A percentile compares a stretch with the other conserved stretches of the same genome.
phyloP scores from a whole-genome alignment of 2,329 filamentous ascomycete species.

The Paecilomyces sp. region DNA sequence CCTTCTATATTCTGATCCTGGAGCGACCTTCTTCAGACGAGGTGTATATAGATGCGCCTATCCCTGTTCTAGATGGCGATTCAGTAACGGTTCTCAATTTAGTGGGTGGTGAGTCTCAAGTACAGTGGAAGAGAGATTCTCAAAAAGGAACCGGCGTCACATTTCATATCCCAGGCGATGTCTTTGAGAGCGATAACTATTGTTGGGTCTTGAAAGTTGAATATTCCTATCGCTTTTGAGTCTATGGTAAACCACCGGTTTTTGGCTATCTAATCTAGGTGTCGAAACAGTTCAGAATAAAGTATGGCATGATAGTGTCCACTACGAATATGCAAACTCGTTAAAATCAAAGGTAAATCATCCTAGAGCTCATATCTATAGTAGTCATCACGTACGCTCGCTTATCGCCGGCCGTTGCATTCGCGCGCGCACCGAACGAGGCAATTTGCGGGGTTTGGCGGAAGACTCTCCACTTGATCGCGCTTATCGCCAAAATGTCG shows the following conservation, averaged over 20 bases:
- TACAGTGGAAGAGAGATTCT: background rate
- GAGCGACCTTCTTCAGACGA: conserved; percentile 23
- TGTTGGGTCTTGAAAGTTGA: conserved; percentile 5
- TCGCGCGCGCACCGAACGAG: background rate
- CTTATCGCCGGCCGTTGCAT: background rate
- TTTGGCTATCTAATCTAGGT: too few relatives aligned
- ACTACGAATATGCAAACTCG: too few relatives aligned
- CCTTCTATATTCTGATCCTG: conserved; percentile 46
- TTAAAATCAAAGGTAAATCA: too few relatives aligned
- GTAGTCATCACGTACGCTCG: background rate
- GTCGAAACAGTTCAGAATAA: too few relatives aligned
- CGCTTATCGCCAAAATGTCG: background rate
- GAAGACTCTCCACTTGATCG: background rate
- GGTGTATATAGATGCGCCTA: conserved; percentile 3
- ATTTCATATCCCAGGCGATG: background rate
- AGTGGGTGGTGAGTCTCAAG: background rate
- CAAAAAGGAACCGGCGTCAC: background rate
- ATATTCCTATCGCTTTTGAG: background rate
- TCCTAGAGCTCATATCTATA: too few relatives aligned
- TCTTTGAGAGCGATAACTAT: conserved; percentile 1
- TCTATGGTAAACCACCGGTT: too few relatives aligned
- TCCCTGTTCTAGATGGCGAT: conserved; percentile 2
- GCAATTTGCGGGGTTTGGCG: conserved; percentile 1
- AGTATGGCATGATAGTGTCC: too few relatives aligned
- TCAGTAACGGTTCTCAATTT: background rate